Percentiles rank a stretch among this genome's conserved stretches.
These are phyloP conservation scores for Pisolithus orientalis DNA, from an alignment of 768 basidiomycete species.

Conservation along the genomic window DNA sequence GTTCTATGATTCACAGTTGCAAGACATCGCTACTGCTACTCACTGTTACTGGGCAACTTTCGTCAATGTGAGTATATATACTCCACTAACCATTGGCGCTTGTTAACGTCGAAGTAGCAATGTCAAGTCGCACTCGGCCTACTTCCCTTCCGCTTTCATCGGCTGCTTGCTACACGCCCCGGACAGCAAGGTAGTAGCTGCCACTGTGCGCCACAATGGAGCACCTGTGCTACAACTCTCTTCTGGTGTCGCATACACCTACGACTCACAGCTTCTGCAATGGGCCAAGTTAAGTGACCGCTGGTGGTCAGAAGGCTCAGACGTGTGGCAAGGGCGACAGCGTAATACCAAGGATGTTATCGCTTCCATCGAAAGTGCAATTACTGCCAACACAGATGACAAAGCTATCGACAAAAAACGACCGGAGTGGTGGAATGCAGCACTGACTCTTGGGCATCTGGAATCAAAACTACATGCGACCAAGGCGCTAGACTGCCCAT, in stretches of 20 bases:
- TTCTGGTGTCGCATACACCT: slow-evolving; percentile 73
- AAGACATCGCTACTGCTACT: slow-evolving; percentile 64
- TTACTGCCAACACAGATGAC: slow-evolving; percentile 31
- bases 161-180: slow-evolving; percentile 50
- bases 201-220: slow-evolving; percentile 72
- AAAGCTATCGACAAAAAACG: slow-evolving; percentile 38
- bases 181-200: slow-evolving; percentile 56
- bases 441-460: slow-evolving; percentile 82
- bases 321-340: slow-evolving; percentile 74
- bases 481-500: slow-evolving; percentile 67
- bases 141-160: slow-evolving; percentile 64
- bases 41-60: slow-evolving; percentile 65
- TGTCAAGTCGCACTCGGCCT: slow-evolving; percentile 55
- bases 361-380: slow-evolving; percentile 43
- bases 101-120: slow-evolving; percentile 49
- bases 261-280: slow-evolving; percentile 55
- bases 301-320: slow-evolving; percentile 84
- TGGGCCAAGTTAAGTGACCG: slow-evolving; percentile 76
- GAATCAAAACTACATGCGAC: slow-evolving; percentile 79
- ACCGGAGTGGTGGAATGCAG: slow-evolving; percentile 77
- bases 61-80: slow-evolving; percentile 55
- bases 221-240: slow-evolving; percentile 71
- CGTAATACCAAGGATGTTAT: slow-evolving; percentile 51
- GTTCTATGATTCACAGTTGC: slow-evolving; percentile 60
- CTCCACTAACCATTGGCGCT: neutral